These are phyloP conservation scores for Ampelomyces quisqualis DNA, from an alignment of 2,329 filamentous ascomycete species.

Conservation along the genomic window DNA sequence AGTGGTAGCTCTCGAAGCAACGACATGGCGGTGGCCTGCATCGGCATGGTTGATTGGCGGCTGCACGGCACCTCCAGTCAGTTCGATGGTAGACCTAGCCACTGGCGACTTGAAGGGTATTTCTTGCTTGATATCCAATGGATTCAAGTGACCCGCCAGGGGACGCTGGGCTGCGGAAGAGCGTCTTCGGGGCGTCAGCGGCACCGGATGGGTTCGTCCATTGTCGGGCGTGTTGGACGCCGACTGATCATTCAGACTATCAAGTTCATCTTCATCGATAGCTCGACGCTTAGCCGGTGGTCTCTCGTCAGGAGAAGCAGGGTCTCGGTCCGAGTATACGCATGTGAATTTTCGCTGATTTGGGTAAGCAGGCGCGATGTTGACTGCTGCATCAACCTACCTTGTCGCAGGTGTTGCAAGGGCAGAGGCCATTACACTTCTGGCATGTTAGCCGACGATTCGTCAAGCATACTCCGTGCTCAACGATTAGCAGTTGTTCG, in stretches of 20 bases:
- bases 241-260: slow-evolving; percentile 24
- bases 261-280: slow-evolving; percentile 23
- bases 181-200: slow-evolving; percentile 17
- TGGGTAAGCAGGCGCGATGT: slow-evolving; percentile 16
- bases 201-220: slow-evolving; percentile 20
- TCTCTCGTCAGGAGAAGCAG: slow-evolving; percentile 39
- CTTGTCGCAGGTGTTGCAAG: slow-evolving; percentile 61
- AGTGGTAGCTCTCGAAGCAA: slow-evolving; percentile 15
- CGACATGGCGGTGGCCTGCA: slow-evolving; percentile 24
- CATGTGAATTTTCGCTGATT: slow-evolving; percentile 45
- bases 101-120: slow-evolving; percentile 19
- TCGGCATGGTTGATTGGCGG: slow-evolving; percentile 20
- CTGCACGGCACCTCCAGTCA: slow-evolving; percentile 25
- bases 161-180: slow-evolving; percentile 20
- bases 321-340: slow-evolving; percentile 42
- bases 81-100: slow-evolving; percentile 27
- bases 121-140: slow-evolving; percentile 23
- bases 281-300: slow-evolving; percentile 40
- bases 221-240: slow-evolving; percentile 27
- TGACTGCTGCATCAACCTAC: slow-evolving; percentile 33
- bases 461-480: too few species aligned
- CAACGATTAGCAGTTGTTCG: neutral
- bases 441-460: slow-evolving; percentile 14
- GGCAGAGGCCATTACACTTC: slow-evolving; percentile 61
- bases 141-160: slow-evolving; percentile 1